Conservation (phyloP, 331 rosid genomes). For the Spiraea crenata region DNA sequence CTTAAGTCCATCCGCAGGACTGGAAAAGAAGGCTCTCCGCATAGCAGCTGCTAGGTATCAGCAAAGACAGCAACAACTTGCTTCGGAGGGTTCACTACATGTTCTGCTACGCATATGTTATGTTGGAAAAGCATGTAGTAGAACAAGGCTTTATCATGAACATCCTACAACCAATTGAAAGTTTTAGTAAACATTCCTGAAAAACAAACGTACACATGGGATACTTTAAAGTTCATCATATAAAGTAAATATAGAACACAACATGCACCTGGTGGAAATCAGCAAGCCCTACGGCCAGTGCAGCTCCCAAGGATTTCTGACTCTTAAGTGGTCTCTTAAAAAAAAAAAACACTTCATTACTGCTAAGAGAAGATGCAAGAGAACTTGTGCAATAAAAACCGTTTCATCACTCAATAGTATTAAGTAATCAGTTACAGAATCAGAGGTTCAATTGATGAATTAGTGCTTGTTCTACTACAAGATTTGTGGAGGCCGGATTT, state of each 20-base stretch:
- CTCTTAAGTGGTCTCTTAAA: constrained; percentile 97
- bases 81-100: constrained; percentile 92
- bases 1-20: no score
- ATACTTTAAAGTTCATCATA: background rate
- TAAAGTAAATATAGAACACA: background rate
- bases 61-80: constrained; percentile 99
- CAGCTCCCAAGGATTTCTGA: constrained; percentile 89
- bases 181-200: constrained; percentile 31
- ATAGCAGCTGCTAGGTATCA: constrained; percentile 51
- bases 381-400: constrained; percentile 66
- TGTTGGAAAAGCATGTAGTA: constrained; percentile 93
- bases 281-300: constrained; percentile 88
- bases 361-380: constrained; percentile 92
- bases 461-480: background rate
- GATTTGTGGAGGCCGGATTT: no score
- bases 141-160: constrained; percentile 89
- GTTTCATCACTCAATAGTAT: constrained; percentile 21
- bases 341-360: constrained; percentile 97
- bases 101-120: constrained; percentile 75
- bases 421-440: constrained; percentile 7
- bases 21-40: no score
- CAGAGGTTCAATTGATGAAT: background rate
- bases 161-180: constrained; percentile 75
- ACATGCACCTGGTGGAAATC: constrained; percentile 87
- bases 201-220: background rate